Evolutionary conservation across 306 rosid genomes (phyloP).

Genomic region (Senna siamea): DNA sequence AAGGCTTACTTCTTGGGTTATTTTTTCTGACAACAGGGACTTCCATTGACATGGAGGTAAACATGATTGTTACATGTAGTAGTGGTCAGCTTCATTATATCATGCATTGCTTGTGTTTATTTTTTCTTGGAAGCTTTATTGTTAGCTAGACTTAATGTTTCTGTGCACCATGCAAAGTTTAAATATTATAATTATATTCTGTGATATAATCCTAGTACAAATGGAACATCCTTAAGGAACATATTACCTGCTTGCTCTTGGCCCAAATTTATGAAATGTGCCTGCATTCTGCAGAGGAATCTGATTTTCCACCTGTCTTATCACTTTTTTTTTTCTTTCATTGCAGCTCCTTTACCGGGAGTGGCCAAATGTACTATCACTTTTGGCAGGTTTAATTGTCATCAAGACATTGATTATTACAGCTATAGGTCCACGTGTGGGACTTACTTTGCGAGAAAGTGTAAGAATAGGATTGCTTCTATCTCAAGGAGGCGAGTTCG

Average conservation of each 20-base stretch:
- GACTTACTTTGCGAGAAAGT: constrained; percentile 90
- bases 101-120: background rate
- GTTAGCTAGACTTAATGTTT: constrained; percentile 13
- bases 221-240: constrained; percentile 11
- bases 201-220: constrained; percentile 10
- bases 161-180: constrained; percentile 24
- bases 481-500: constrained; percentile 99
- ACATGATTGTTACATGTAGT: constrained; percentile 28
- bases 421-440: constrained; percentile 97
- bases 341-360: constrained; percentile 91
- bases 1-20: constrained; percentile 95
- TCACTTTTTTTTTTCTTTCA: constrained; percentile 26
- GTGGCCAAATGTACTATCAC: constrained; percentile 98
- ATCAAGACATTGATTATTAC: constrained; percentile 92
- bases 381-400: constrained; percentile 85
- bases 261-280: constrained; percentile 13
- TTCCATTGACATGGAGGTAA: constrained; percentile 88
- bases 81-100: constrained; percentile 1
- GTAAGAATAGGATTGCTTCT: constrained; percentile 95
- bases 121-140: constrained; percentile 2
- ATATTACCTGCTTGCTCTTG: constrained; percentile 2
- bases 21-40: constrained; percentile 92
- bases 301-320: constrained; percentile 4
- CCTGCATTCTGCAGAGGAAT: constrained; percentile 10
- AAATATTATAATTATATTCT: constrained; percentile 25